Base-by-base conservation (phyloP, 352 stramenopile genomes). In the Saprolegnia parasitica region DNA sequence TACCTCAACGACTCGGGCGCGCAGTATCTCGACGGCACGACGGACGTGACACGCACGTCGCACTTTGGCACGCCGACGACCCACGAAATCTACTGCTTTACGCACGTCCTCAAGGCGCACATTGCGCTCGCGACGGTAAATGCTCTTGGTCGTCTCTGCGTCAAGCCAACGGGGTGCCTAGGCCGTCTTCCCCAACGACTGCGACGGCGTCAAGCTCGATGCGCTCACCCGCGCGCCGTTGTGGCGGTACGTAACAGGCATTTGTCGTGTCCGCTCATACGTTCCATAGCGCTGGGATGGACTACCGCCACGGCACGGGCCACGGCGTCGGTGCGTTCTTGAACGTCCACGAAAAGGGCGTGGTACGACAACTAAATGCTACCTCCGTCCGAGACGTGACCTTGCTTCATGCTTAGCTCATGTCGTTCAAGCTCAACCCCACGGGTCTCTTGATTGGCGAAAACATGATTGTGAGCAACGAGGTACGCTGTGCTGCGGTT, bases 1-100 rank as follows among this genome's bases (percentile, higher is more conserved):
- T 98, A 99, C 73, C 74, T 99, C 71, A 97, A 99, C 72, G 98
- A 99, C 86, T 99, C 96, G 20, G 98, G 98, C 21, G 97, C 92
- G 37, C 98, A 99, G 79, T 99, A 99, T 74, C 74, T 90, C 39
- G 97, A 98, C 73, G 97, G 98, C 29, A 99, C 98, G 37, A 99
- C 98, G 0, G 98, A 99, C 79, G 97, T 99, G 20, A 99, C 98
- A 5, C 87, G 98, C 56, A 99, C 98, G 20, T 89, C 99, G 75
- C 95, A 99, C 77, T 99, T 99, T 81, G 97, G 96, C 26, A 68
- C 85, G 18, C 90, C 96, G 10, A 96, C 89, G 18, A 77, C 84
- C 21, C 89, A 98, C 67, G 96, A 98, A 75, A 97, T 89, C 68
- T 80, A 97, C 56, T 93, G 88, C 71, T 99, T 98, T 77, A 99